Conservation (phyloP, 257 asterid species). For the Solanum chmielewskii region DNA sequence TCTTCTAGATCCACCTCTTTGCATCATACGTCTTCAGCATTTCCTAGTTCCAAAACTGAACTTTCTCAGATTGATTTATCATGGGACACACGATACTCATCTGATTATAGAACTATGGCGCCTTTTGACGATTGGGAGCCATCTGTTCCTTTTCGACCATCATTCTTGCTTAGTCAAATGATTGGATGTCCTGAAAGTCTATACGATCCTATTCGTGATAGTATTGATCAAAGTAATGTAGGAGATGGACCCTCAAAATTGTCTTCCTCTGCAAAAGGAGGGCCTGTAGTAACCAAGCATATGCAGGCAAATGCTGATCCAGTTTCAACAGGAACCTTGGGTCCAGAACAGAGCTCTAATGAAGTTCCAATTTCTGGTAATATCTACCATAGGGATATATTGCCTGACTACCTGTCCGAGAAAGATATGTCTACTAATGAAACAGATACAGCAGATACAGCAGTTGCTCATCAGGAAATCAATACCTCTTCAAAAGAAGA, state of each 20-base stretch:
- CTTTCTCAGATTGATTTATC: conserved; percentile 12
- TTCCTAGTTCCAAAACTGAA: conserved; percentile 35
- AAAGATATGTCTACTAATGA: conserved; percentile 1
- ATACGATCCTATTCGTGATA: conserved; percentile 38
- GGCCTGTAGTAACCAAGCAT: conserved; percentile 24
- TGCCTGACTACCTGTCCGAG: neutral
- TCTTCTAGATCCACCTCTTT: conserved; percentile 34
- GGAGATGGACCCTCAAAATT: conserved; percentile 14
- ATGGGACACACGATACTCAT: conserved; percentile 14
- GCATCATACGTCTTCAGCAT: conserved; percentile 25
- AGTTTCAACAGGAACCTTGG: conserved; percentile 7
- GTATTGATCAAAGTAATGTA: conserved; percentile 20
- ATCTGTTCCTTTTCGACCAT: conserved; percentile 65
- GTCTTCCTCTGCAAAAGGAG: conserved; percentile 42
- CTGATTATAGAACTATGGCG: conserved; percentile 13
- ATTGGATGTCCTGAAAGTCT: conserved; percentile 36
- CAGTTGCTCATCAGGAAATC: conserved; percentile 7
- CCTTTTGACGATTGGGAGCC: conserved; percentile 62
- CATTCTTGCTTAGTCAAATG: conserved; percentile 38
- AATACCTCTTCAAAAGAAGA: conserved; percentile 26
- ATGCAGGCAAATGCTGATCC: conserved; percentile 17
- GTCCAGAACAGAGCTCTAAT: conserved; percentile 16
- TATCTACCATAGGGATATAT: conserved; percentile 2
- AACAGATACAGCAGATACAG: conserved; percentile 6
- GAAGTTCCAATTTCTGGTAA: conserved; percentile 8